Base-by-base conservation (phyloP, 1,139 yeast species). In the Petasospora rhodanensis region DNA sequence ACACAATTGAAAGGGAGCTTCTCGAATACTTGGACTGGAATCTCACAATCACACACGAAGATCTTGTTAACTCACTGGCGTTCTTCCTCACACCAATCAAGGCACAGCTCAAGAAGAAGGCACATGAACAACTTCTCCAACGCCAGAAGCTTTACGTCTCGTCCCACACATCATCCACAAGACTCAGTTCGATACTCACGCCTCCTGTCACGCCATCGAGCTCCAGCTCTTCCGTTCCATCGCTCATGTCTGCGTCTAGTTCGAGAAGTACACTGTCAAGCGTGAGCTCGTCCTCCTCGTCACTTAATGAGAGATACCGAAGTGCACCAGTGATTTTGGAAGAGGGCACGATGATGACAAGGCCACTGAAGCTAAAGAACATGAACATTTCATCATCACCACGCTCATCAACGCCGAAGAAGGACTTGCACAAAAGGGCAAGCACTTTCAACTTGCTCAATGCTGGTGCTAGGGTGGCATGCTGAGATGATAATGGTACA, bases 1-100 rank as follows among this genome's bases (percentile, higher is more conserved):
- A 91, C 60, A 76, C 87, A 55, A 85, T 94, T 53, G 98, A 91
- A 62, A 70, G 87, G 47, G 97, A 91, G 61, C 67, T 91, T 46
- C 74, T 89, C 35, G 75, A 73, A 31, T 76, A 86, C 46, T 70
- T 91, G 40, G 80, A 84, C 49, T 91, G 97, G 97, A 78, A 85
- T 51, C 64, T 89, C 34, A 65, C 72, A 28, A 76, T 91, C 37
- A 64, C 74, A 28, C 78, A 76, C 49, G 68, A 72, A 30, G 97
- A 91, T 51, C 69, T 91, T 42, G 64, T 76, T 37, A 61, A 67
- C 32, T 79, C 79, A 13, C 68, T 89, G 38, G 76, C 81, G 33
- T 89, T 89, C 26, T 85, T 91, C 63, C 64, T 91, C 40, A 63
- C 68, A 18, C 82, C 86, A 31, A 85, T 89, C 56, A 82, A 80